A percentile compares a stretch with the other conserved stretches of the same genome.
These are phyloP conservation scores for Durusdinium trenchii DNA, from an alignment of 73 alveolate genomes.

Conservation along the genomic window DNA sequence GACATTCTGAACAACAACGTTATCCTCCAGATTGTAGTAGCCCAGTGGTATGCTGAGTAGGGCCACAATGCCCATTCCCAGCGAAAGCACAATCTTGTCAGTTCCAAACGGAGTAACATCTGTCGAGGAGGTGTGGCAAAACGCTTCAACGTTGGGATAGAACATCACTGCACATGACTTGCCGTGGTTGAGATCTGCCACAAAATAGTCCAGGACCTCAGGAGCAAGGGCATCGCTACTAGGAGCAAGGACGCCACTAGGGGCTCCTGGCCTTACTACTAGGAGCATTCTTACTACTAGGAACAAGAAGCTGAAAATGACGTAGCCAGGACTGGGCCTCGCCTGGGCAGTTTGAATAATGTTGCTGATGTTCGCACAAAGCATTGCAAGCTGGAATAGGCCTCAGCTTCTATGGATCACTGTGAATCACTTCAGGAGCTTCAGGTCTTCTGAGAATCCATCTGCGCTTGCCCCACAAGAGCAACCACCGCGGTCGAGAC, in stretches of 20 bases:
- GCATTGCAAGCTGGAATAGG: constrained; percentile 91
- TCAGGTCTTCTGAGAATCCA: neutral
- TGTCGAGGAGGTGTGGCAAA: constrained; percentile 2
- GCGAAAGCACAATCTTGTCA: constrained; percentile 72
- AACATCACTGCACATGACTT: constrained; percentile 87
- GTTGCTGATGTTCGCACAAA: constrained; percentile 83
- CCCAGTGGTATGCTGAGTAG: constrained; percentile 67
- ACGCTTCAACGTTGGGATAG: constrained; percentile 25
- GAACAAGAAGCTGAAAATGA: too few relatives aligned
- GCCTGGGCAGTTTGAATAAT: constrained; percentile 93
- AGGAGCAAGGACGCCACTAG: too few relatives aligned
- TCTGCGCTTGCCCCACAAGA: neutral
- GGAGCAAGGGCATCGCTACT: neutral
- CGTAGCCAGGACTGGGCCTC: neutral
- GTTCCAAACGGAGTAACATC: constrained; percentile 83
- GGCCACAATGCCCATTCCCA: constrained; percentile 65
- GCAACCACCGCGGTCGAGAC: neutral
- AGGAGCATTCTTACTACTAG: too few relatives aligned
- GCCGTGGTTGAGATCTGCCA: constrained; percentile 31
- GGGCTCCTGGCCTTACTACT: too few relatives aligned
- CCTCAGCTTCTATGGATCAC: neutral
- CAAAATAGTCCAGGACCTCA: constrained; percentile 83
- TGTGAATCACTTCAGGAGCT: neutral
- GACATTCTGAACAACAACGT: constrained; percentile 59
- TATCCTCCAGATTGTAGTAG: constrained; percentile 87